Conservation (phyloP, 2,329 filamentous ascomycete genomes). For the Zalaria obscura region DNA sequence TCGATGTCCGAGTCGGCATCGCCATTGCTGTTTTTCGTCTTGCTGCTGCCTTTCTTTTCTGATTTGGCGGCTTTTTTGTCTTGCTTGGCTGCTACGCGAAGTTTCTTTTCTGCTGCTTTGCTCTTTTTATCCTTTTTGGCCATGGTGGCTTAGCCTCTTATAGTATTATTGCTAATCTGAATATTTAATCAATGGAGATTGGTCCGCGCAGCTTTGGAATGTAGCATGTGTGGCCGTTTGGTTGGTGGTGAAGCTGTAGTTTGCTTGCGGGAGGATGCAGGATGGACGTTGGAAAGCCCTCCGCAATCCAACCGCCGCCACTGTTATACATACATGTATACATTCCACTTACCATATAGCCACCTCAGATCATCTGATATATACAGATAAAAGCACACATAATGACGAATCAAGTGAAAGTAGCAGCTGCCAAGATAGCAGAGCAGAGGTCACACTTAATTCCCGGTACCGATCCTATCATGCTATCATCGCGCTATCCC, state of each 20-base stretch:
- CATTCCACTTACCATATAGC: not conserved
- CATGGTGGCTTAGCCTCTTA: not conserved
- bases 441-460: constrained; percentile 30
- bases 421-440: constrained; percentile 31
- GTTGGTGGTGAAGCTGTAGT: too few species aligned
- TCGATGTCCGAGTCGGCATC: constrained; percentile 75
- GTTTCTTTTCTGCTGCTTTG: constrained; percentile 34
- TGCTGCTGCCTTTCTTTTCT: constrained; percentile 75
- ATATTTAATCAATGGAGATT: too few species aligned
- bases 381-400: not conserved
- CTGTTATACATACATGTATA: too few species aligned
- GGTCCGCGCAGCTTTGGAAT: too few species aligned
- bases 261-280: too few species aligned
- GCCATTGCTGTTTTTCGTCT: constrained; percentile 48
- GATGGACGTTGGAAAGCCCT: too few species aligned
- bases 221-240: too few species aligned
- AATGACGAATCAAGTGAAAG: constrained; percentile 5
- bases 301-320: too few species aligned
- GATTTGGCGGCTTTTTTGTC: constrained; percentile 55
- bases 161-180: not conserved
- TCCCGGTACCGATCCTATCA: constrained; percentile 19
- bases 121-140: constrained; percentile 39
- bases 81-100: constrained; percentile 31
- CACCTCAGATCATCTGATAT: not conserved
- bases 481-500: too few species aligned